Conservation (phyloP, 306 rosid species). For the Prunus dulcis region DNA sequence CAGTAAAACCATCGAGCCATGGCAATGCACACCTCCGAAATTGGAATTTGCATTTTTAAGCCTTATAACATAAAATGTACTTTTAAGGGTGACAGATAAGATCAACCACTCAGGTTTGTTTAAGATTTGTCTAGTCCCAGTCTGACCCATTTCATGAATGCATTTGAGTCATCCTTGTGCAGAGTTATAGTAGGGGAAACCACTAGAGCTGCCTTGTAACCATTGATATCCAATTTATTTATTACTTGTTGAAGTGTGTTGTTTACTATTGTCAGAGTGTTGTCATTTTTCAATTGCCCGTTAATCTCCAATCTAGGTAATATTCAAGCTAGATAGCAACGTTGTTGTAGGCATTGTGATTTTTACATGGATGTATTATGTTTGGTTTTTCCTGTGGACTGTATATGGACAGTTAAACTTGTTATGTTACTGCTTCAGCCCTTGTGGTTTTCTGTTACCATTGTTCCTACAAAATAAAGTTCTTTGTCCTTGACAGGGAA, state of each 20-base stretch:
- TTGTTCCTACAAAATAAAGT: slow-evolving; percentile 15
- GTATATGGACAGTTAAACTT: background rate
- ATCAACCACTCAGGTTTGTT: background rate
- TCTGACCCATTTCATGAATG: background rate
- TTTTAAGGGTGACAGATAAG: background rate
- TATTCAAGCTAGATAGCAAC: background rate
- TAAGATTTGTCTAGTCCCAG: background rate
- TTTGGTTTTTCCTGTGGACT: background rate
- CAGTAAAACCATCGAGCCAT: background rate
- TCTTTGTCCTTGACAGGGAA: slow-evolving; percentile 46
- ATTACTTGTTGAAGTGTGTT: background rate
- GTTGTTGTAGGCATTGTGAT: background rate
- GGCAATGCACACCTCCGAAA: background rate
- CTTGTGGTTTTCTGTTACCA: slow-evolving; percentile 22
- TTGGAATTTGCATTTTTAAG: background rate
- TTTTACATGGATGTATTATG: background rate
- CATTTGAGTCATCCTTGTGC: background rate
- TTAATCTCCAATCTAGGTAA: background rate
- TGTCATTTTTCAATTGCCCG: background rate
- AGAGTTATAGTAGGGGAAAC: background rate
- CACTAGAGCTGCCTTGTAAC: background rate
- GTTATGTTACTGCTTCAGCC: background rate
- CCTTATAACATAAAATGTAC: background rate
- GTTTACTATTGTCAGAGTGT: background rate
- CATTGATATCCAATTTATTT: background rate